Percentiles rank a stretch among this genome's conserved stretches.
These are phyloP conservation scores for Ustilago crameri DNA, from an alignment of 1,284 basidiomycete species.

Conservation along the genomic window DNA sequence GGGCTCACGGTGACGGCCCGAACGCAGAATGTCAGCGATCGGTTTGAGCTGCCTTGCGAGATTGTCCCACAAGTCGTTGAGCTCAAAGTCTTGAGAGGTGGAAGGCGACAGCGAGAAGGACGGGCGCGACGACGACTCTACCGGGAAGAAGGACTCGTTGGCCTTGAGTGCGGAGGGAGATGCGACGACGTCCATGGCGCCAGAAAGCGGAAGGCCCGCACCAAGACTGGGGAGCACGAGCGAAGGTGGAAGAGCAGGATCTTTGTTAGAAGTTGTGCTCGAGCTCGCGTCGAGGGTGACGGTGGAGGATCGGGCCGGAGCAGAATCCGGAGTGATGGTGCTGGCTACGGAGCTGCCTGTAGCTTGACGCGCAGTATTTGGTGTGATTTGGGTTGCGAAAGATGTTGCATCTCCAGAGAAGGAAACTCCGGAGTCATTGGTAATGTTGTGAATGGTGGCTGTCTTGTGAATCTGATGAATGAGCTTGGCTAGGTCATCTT, in stretches of 20 bases:
- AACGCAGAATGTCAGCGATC: constrained; percentile 47
- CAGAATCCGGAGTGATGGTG: constrained; percentile 46
- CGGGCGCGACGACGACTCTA: constrained; percentile 6
- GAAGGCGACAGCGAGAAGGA: constrained; percentile 30
- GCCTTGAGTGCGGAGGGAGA: constrained; percentile 33
- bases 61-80: constrained; percentile 41
- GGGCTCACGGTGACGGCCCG: constrained; percentile 37
- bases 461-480: constrained; percentile 40
- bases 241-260: constrained; percentile 2
- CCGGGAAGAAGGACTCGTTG: constrained; percentile 30
- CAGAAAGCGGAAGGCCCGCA: constrained; percentile 1
- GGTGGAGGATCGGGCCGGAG: constrained; percentile 27
- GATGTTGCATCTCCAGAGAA: constrained; percentile 17
- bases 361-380: constrained; percentile 15
- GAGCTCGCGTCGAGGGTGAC: constrained; percentile 16
- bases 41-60: constrained; percentile 46
- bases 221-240: constrained; percentile 23
- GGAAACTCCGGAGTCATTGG: constrained; percentile 51
- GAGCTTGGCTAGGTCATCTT: constrained; percentile 23
- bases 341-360: constrained; percentile 45
- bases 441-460: constrained; percentile 42
- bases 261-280: not conserved
- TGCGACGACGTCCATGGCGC: constrained; percentile 21
- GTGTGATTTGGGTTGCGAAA: not conserved
- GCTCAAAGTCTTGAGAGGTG: constrained; percentile 40